These are phyloP conservation scores for Kwoniella sp. DNA, from an alignment of 768 basidiomycete species.

Conservation along the genomic window DNA sequence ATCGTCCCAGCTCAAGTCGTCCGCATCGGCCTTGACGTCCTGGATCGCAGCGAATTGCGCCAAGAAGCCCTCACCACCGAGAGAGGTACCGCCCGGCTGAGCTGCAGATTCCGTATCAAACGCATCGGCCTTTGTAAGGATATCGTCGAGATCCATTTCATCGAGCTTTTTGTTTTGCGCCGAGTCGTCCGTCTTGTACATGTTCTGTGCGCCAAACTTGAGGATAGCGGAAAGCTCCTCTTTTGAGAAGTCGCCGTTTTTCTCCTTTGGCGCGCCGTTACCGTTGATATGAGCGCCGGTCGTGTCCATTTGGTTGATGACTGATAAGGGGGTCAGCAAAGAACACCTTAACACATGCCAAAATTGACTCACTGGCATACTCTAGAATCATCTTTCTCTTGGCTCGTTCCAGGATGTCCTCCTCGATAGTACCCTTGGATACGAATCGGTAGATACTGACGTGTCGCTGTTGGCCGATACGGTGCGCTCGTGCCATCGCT, in stretches of 20 bases:
- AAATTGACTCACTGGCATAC: constrained; percentile 81
- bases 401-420: constrained; percentile 94
- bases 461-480: constrained; percentile 97
- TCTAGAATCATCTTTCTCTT: constrained; percentile 99
- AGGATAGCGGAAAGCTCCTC: constrained; percentile 96
- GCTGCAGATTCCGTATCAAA: constrained; percentile 87
- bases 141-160: constrained; percentile 98
- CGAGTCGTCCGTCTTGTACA: constrained; percentile 97
- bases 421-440: constrained; percentile 99
- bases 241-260: constrained; percentile 62
- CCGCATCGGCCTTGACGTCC: constrained; percentile 88
- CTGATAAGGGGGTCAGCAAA: constrained; percentile 59
- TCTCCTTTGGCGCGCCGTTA: constrained; percentile 63
- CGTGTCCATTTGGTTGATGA: constrained; percentile 99
- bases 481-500: constrained; percentile 98
- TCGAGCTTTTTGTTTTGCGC: constrained; percentile 93
- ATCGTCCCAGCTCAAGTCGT: constrained; percentile 89
- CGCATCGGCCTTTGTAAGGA: constrained; percentile 92
- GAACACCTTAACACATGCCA: background rate
- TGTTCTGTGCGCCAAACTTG: constrained; percentile 98
- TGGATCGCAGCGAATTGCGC: constrained; percentile 93
- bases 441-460: constrained; percentile 96
- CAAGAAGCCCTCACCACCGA: constrained; percentile 97
- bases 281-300: constrained; percentile 87
- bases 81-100: constrained; percentile 82